Percentiles rank a stretch among this genome's conserved stretches.
These are phyloP conservation scores for Cornus suecica DNA, from an alignment of 148 eudicot genomes.

Conservation along the genomic window DNA sequence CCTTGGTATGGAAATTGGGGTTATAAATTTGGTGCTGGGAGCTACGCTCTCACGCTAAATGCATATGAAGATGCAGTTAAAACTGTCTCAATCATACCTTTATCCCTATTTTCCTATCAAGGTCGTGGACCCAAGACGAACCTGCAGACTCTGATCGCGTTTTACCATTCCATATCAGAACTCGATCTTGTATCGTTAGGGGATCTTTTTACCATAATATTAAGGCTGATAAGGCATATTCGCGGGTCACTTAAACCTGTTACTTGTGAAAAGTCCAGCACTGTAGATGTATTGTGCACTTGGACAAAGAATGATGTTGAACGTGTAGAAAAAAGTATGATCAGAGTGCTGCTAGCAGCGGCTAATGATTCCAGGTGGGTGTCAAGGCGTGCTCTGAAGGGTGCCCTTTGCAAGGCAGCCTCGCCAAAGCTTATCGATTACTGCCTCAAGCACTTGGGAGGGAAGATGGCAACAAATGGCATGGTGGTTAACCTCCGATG, in stretches of 20 bases:
- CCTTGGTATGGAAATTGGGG: conserved; percentile 3
- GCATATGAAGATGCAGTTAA: not conserved
- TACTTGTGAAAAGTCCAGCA: not conserved
- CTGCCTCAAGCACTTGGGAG: conserved; percentile 7
- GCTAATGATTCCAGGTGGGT: not conserved
- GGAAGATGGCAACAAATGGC: conserved; percentile 2
- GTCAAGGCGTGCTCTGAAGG: conserved; percentile 7
- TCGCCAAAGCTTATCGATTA: conserved; percentile 6
- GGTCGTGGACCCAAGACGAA: not conserved
- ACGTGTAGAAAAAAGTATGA: conserved; percentile 4
- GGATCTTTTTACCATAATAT: conserved; percentile 1
- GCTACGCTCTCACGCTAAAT: not conserved
- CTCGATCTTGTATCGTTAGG: not conserved
- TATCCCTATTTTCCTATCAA: not conserved
- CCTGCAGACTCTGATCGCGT: not conserved
- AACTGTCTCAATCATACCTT: not conserved
- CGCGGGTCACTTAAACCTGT: not conserved
- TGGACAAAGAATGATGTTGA: not conserved
- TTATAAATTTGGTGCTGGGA: not conserved
- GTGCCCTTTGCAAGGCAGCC: conserved; percentile 4
- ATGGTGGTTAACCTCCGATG: conserved; percentile 2
- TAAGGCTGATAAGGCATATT: not conserved
- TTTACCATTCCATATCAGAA: not conserved
- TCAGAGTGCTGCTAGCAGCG: conserved; percentile 3
- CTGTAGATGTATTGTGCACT: not conserved